These are phyloP conservation scores for Nicotiana knightiana DNA, from an alignment of 257 asterid species.

Conservation along the genomic window DNA sequence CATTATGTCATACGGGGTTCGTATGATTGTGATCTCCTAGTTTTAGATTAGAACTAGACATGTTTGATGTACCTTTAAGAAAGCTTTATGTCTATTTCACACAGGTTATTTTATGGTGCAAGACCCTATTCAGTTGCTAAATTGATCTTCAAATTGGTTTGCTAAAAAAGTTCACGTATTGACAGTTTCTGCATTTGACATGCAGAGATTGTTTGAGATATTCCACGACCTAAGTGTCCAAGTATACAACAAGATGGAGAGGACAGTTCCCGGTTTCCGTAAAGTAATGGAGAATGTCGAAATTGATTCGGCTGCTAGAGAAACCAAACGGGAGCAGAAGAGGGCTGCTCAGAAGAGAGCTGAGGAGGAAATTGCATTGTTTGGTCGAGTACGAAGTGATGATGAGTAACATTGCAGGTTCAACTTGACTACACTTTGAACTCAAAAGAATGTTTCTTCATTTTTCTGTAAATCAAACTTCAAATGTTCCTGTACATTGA, in stretches of 20 bases:
- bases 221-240: conserved; percentile 39
- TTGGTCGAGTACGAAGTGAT: conserved; percentile 13
- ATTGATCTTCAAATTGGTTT: background rate
- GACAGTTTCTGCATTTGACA: background rate
- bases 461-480: background rate
- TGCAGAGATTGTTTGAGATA: conserved; percentile 42
- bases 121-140: background rate
- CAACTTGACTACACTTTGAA: background rate
- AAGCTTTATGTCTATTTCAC: background rate
- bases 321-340: conserved; percentile 22
- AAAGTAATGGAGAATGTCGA: conserved; percentile 42
- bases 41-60: background rate
- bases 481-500: background rate
- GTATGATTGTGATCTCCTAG: background rate
- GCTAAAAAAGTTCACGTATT: background rate
- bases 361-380: conserved; percentile 24
- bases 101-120: background rate
- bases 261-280: conserved; percentile 60
- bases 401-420: background rate
- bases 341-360: conserved; percentile 42
- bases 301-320: conserved; percentile 28
- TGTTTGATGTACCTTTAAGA: background rate
- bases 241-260: conserved; percentile 34
- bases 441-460: background rate
- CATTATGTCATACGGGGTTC: background rate